Evolutionary conservation across 2,329 filamentous ascomycete species (phyloP), one percentile per base, ranked within the genome.

Genomic region (Xylariaceae sp.): DNA sequence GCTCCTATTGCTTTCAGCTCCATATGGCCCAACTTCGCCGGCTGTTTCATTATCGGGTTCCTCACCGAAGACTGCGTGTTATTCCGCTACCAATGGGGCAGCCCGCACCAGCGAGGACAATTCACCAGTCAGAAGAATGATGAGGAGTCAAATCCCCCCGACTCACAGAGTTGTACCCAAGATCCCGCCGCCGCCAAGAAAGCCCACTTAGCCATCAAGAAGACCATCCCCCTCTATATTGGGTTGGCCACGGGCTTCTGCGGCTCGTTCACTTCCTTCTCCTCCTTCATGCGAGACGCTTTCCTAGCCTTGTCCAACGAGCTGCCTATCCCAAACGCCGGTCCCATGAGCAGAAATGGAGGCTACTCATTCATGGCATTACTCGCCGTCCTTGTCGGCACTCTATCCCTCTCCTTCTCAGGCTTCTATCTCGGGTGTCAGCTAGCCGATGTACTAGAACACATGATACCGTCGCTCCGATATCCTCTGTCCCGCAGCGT

Each of bases 191-290:
- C 75, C 2, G 76, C 75, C 3, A 80, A 78, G 62, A 80, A 85
- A 65, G 77, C 76, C 1, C 82, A 88, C 66, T 69, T 79, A 39
- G 76, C 83, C 4, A 73, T 77, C 31, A 96, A 96, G 68, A 95
- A 95, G 74, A 88, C 88, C 0, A 87, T 95, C 31, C 91, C 92
- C 0, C 76, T 96, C 0, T 96, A 95, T 67, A 87, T 95, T 55
- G 91, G 88, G 49, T 80, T 96, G 4, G 83, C 89, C 0, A 95
- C 88, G 0, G 92, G 88, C 8, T 94, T 94, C 70, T 95, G 90
- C 65, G 89, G 92, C 58, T 91, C 88, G 61, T 89, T 94, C 65
- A 96, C 91, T 0, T 91, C 87, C 7, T 96, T 96, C 71, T 95
- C 91, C 0, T 84, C 86, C 26, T 95, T 95, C 67, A 85, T 91